Conservation (phyloP, 2,329 filamentous ascomycete species). For the Fonsecaea multimorphosa region DNA sequence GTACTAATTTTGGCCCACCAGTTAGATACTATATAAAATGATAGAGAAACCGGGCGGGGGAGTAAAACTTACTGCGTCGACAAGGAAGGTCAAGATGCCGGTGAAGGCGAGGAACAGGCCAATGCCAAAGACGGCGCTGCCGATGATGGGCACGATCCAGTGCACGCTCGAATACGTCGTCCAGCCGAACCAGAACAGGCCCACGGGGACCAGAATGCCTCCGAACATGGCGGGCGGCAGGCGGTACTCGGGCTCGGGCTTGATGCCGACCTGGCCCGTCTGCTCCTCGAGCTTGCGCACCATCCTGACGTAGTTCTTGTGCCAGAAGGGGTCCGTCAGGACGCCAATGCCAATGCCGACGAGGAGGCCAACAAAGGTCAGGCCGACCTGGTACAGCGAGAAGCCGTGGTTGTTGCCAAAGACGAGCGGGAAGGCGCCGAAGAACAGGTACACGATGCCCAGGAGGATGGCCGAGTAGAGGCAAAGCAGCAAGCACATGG, state of each 20-base stretch:
- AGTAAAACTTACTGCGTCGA: slow-evolving; percentile 55
- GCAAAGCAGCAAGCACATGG: slow-evolving; percentile 84
- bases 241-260: slow-evolving; percentile 59
- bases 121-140: slow-evolving; percentile 49
- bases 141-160: slow-evolving; percentile 55
- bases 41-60: no score
- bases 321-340: slow-evolving; percentile 47
- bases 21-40: not conserved
- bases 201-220: slow-evolving; percentile 59
- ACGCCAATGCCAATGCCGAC: slow-evolving; percentile 54
- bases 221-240: slow-evolving; percentile 58
- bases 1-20: slow-evolving; percentile 44
- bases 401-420: slow-evolving; percentile 63
- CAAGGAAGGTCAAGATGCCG: slow-evolving; percentile 83
- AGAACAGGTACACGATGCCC: slow-evolving; percentile 88
- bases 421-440: slow-evolving; percentile 83
- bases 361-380: slow-evolving; percentile 55
- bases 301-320: slow-evolving; percentile 22
- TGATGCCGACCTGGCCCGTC: slow-evolving; percentile 41
- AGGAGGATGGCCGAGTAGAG: slow-evolving; percentile 83
- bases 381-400: slow-evolving; percentile 39
- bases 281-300: slow-evolving; percentile 45
- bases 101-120: slow-evolving; percentile 52
- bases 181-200: slow-evolving; percentile 63
- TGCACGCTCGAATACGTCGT: slow-evolving; percentile 50